These are phyloP conservation scores for Aspergillus sp. DNA, from an alignment of 2,329 filamentous ascomycete genomes.

Conservation along the genomic window DNA sequence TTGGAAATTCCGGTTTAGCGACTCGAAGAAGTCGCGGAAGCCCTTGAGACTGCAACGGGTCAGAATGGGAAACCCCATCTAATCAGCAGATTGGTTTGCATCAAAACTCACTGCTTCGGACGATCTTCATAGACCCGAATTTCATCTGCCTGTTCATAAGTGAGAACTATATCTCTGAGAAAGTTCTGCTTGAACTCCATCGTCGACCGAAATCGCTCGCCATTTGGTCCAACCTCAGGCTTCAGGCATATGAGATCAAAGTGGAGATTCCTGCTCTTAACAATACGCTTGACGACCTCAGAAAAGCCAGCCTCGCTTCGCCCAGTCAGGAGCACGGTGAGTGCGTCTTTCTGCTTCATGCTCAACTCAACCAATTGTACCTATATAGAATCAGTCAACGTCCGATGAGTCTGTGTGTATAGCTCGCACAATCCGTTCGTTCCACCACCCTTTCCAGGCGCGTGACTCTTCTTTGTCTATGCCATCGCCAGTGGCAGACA, in stretches of 20 bases:
- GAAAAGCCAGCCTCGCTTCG: slow-evolving; percentile 75
- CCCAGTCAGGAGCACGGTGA: slow-evolving; percentile 85
- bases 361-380: slow-evolving; percentile 74
- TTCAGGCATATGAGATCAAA: slow-evolving; percentile 91
- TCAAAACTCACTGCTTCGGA: slow-evolving; percentile 52
- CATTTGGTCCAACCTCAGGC: slow-evolving; percentile 75
- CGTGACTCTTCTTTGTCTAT: slow-evolving; percentile 75
- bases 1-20: slow-evolving; percentile 67
- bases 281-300: slow-evolving; percentile 78
- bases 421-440: slow-evolving; percentile 73
- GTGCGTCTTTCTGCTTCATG: slow-evolving; percentile 77
- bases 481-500: slow-evolving; percentile 82
- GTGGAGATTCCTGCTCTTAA: slow-evolving; percentile 71
- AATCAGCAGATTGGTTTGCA: background rate
- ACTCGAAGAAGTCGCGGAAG: slow-evolving; percentile 80
- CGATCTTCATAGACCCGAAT: slow-evolving; percentile 69
- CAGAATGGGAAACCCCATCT: slow-evolving; percentile 9
- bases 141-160: slow-evolving; percentile 79
- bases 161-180: slow-evolving; percentile 76
- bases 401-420: background rate
- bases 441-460: slow-evolving; percentile 95
- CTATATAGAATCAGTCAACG: slow-evolving; percentile 33
- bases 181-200: slow-evolving; percentile 92
- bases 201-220: slow-evolving; percentile 75
- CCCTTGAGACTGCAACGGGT: slow-evolving; percentile 60